phyloP scores from a whole-genome alignment of 495 filamentous ascomycete genomes.

The Platismatia glauca region DNA sequence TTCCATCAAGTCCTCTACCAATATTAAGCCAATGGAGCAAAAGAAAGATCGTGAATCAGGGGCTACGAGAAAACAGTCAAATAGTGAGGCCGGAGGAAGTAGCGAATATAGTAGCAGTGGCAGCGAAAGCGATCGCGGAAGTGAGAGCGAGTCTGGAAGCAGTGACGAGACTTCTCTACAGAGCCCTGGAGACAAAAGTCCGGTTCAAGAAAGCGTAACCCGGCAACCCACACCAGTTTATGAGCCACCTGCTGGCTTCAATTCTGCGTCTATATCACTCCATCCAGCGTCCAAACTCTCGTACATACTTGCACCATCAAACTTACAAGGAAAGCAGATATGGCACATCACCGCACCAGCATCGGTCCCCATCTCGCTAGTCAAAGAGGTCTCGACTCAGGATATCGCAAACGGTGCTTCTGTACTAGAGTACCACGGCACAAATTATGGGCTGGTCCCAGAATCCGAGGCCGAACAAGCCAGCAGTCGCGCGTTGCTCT shows the following conservation, averaged over 20 bases:
- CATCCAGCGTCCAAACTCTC: slow-evolving; percentile 18
- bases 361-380: slow-evolving; percentile 33
- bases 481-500: slow-evolving; percentile 5
- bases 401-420: slow-evolving; percentile 27
- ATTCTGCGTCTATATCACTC: slow-evolving; percentile 17
- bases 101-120: slow-evolving; percentile 6
- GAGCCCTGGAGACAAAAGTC: neutral
- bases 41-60: neutral
- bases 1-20: neutral
- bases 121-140: slow-evolving; percentile 1
- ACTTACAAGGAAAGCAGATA: slow-evolving; percentile 41
- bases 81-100: neutral
- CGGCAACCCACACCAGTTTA: slow-evolving; percentile 11
- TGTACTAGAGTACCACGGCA: slow-evolving; percentile 31
- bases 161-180: slow-evolving; percentile 10
- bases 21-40: neutral
- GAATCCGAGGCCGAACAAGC: neutral
- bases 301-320: slow-evolving; percentile 22
- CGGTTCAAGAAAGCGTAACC: neutral
- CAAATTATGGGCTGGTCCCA: slow-evolving; percentile 28
- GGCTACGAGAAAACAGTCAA: neutral
- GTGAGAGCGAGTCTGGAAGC: slow-evolving; percentile 8
- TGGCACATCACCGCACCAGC: slow-evolving; percentile 49
- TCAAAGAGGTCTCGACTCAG: slow-evolving; percentile 34
- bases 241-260: slow-evolving; percentile 36